Percentiles rank a stretch among this genome's conserved stretches.
Evolutionary conservation across 352 stramenopile species (phyloP).

Genomic region (Phytopythium kandeliae): DNA sequence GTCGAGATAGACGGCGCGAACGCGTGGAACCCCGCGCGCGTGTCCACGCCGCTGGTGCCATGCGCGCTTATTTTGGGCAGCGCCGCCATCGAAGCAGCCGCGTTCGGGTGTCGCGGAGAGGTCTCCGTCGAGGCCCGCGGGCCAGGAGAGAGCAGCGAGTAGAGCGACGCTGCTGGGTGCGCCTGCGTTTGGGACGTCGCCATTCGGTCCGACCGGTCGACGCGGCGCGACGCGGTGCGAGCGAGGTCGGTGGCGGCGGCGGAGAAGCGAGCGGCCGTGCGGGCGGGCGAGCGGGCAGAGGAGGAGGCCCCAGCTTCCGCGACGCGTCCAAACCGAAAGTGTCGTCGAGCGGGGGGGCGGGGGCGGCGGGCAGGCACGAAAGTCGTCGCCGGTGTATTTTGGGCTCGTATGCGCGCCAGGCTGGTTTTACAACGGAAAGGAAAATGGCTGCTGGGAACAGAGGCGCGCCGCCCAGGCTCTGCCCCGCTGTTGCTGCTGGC

Average conservation of each 20-base stretch:
- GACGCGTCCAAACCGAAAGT: constrained; percentile 1
- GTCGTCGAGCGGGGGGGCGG: not conserved
- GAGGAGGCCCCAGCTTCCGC: not conserved
- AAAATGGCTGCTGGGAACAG: not conserved
- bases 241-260: no score
- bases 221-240: no score
- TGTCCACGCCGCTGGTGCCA: not conserved
- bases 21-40: constrained; percentile 10
- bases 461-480: constrained; percentile 1
- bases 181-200: constrained; percentile 1
- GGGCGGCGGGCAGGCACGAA: no score
- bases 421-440: constrained; percentile 8
- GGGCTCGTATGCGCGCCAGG: no score
- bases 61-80: constrained; percentile 18
- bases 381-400: no score
- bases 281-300: no score
- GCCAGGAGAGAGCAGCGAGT: constrained; percentile 6
- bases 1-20: constrained; percentile 10
- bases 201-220: no score
- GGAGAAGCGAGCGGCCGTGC: no score
- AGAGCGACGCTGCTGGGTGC: constrained; percentile 5
- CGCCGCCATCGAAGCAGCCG: constrained; percentile 1
- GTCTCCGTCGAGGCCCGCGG: not conserved
- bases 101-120: not conserved
- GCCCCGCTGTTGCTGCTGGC: no score